A percentile compares a stretch with the other conserved stretches of the same genome.
Conservation (phyloP, 2,329 filamentous ascomycete species). For the Teratosphaeria nubilosa region DNA sequence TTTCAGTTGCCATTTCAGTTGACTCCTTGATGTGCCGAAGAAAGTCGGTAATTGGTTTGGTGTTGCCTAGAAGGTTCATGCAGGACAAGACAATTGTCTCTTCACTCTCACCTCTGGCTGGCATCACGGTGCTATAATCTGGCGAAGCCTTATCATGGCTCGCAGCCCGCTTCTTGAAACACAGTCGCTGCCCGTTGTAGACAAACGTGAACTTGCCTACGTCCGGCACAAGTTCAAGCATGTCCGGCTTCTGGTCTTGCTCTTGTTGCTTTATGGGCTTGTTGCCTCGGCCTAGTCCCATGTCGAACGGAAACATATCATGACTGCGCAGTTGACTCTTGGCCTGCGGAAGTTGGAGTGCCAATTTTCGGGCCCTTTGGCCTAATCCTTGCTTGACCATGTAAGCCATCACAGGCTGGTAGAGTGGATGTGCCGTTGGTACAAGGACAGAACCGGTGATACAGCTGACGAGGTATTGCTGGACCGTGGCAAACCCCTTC, state of each 20-base stretch:
- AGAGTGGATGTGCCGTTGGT: slow-evolving; percentile 25
- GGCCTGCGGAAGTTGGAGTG: slow-evolving; percentile 23
- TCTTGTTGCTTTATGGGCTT: slow-evolving; percentile 6
- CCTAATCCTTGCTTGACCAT: slow-evolving; percentile 12
- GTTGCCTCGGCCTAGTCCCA: not conserved
- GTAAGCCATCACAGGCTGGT: slow-evolving; percentile 29
- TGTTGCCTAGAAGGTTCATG: slow-evolving; percentile 12
- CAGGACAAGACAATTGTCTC: slow-evolving; percentile 10
- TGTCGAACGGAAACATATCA: slow-evolving; percentile 9
- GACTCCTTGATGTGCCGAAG: slow-evolving; percentile 38
- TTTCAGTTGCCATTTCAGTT: slow-evolving; percentile 19
- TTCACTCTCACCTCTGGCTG: not conserved
- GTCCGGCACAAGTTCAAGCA: slow-evolving; percentile 18
- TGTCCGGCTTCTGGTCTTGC: not conserved
- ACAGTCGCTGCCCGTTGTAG: slow-evolving; percentile 2
- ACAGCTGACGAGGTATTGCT: not conserved
- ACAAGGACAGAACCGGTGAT: not conserved
- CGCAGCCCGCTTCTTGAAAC: slow-evolving; percentile 2
- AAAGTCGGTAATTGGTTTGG: slow-evolving; percentile 26
- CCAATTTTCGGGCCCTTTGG: slow-evolving; percentile 19
- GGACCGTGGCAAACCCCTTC: not conserved
- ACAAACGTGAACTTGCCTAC: slow-evolving; percentile 11
- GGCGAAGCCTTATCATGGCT: not conserved
- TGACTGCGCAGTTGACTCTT: slow-evolving; percentile 25
- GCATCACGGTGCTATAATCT: not conserved